These are phyloP conservation scores for Coprinopsis sp. DNA, from an alignment of 768 basidiomycete genomes.

Conservation along the genomic window DNA sequence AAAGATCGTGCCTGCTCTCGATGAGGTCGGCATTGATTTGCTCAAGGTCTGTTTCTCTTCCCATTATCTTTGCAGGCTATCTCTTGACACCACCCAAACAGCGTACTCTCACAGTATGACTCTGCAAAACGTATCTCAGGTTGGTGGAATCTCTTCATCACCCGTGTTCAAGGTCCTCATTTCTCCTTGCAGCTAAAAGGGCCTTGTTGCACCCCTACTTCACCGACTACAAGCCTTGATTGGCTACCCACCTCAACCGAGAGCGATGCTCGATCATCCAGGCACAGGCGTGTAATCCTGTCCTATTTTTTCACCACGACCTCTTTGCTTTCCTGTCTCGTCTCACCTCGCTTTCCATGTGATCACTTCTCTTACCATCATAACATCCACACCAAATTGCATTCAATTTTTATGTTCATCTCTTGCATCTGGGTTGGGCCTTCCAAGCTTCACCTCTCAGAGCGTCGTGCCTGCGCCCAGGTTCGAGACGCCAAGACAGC, in stretches of 20 bases:
- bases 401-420: no score
- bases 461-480: no score
- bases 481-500: no score
- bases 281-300: not conserved
- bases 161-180: constrained; percentile 27
- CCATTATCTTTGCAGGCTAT: not conserved
- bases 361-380: not conserved
- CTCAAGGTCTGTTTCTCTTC: constrained; percentile 47
- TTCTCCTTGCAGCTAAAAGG: constrained; percentile 46
- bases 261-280: not conserved
- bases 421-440: no score
- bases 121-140: constrained; percentile 91
- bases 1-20: constrained; percentile 63
- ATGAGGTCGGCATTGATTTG: constrained; percentile 75
- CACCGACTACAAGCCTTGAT: constrained; percentile 1
- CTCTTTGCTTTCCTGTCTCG: not conserved
- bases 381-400: not conserved
- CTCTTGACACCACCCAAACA: no score
- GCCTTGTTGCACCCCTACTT: constrained; percentile 46
- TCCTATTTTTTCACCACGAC: not conserved
- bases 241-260: not conserved
- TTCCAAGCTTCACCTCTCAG: no score
- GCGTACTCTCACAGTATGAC: constrained; percentile 79
- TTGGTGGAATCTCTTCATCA: constrained; percentile 29
- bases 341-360: not conserved